Base-by-base conservation (phyloP, 257 asterid genomes). In the Buddleja alternifolia region DNA sequence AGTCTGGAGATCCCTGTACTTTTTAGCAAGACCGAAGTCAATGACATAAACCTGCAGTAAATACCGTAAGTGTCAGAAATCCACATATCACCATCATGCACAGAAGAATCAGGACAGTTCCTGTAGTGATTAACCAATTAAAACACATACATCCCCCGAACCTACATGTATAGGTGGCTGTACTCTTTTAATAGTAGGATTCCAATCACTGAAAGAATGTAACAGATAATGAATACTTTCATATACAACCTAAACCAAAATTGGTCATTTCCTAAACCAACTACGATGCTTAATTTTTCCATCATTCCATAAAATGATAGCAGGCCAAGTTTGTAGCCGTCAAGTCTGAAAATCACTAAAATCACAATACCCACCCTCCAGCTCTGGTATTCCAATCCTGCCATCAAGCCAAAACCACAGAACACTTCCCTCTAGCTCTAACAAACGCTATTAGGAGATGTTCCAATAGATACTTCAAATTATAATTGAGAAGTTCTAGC, bases 21-120 rank as follows among this genome's bases (percentile, higher is more conserved):
- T 87, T 62, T 91, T 91, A 58, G 97, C 96, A 73, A 89, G 95
- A 73, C 97, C 97, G 80, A 89, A 91, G 81, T 89, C 96, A 66
- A 91, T 91, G 40, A 85, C 25, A 40, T 89, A 91, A 50, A 91
- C 97, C 97, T 91, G 82, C 65, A 82, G 67, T 53, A 61, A 41
- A 64, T 61, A 72, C 59, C 42, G 20, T 24, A 47, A 8, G 23
- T 41, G 60, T 58, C 10, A 59, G 24, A 4, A 19, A 50, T 57
- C 23, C 37, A 66, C 67, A 46, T 58, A 34, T 50, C 78, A 72
- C n/a, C 12, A 55, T n/a, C 68, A 56, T 15, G 65, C n/a, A 20
- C 6, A 51, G 32, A 62, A 67, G 59, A 67, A 25, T 60, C 10
- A 42, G 4, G 14, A 9, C 55, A 25, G 57, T 25, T 9, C 50